phyloP scores from a whole-genome alignment of 2,329 filamentous ascomycete species.

The Colletotrichum siamense region DNA sequence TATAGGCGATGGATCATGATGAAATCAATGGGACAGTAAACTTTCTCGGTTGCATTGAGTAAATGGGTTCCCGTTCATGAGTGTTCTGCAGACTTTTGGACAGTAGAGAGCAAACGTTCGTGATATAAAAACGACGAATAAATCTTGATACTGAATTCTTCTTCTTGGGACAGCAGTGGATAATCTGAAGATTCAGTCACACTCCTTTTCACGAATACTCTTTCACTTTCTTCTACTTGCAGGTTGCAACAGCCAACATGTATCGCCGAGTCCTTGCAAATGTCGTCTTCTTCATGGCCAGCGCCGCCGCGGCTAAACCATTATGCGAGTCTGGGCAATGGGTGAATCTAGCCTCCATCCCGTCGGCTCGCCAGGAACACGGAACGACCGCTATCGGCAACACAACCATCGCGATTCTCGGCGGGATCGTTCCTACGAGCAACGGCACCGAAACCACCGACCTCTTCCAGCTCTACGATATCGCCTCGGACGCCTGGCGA shows the following conservation, averaged over 20 bases:
- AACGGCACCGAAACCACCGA: neutral
- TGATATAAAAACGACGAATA: neutral
- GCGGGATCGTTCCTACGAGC: neutral
- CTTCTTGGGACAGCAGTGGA: neutral
- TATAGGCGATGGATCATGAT: neutral
- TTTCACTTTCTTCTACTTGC: neutral
- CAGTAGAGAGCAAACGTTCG: fast-evolving
- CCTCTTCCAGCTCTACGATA: slow-evolving; percentile 32
- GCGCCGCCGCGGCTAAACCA: neutral
- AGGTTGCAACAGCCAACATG: neutral
- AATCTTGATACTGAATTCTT: neutral
- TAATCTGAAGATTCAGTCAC: neutral
- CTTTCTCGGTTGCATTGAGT: neutral
- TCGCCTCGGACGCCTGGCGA: slow-evolving; percentile 31
- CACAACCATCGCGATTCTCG: neutral
- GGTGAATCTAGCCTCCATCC: neutral
- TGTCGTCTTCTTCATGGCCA: neutral
- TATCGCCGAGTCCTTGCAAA: neutral
- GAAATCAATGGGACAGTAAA: neutral
- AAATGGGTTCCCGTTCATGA: neutral
- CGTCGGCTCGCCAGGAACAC: neutral
- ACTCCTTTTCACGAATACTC: neutral
- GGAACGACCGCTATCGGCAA: neutral
- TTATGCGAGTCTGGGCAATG: neutral
- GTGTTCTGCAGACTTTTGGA: neutral